Conservation (phyloP, 176 grass and related monocot genomes). For the Elaeis guineensis region DNA sequence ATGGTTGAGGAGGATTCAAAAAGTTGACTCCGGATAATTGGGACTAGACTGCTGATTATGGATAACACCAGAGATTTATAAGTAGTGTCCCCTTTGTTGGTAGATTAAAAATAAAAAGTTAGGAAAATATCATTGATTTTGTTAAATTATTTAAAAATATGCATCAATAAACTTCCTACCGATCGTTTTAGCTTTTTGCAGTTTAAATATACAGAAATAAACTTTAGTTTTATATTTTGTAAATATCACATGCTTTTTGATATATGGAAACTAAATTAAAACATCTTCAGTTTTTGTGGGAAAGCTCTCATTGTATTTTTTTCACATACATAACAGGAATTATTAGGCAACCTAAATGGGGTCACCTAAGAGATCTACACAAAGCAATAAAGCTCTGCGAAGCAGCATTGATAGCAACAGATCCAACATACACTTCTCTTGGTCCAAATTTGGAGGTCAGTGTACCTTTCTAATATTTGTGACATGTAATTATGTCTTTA, state of each 20-base stretch:
- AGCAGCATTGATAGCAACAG: constrained; percentile 73
- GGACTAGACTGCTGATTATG: no score
- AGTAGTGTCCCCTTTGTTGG: no score
- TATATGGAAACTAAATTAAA: not conserved
- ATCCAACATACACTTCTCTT: constrained; percentile 77
- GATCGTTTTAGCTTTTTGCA: no score
- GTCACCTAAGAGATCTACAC: constrained; percentile 88
- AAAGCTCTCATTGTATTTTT: not conserved
- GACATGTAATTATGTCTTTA: no score
- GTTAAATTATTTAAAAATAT: no score
- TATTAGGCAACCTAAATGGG: constrained; percentile 89
- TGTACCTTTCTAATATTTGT: not conserved
- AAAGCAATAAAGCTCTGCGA: constrained; percentile 91
- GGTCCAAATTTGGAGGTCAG: constrained; percentile 80
- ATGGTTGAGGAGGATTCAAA: no score
- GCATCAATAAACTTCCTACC: no score
- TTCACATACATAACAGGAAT: constrained; percentile 42
- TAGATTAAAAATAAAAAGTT: no score
- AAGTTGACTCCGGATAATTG: no score
- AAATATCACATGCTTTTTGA: not conserved
- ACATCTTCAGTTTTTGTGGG: constrained; percentile 1
- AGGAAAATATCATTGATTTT: no score
- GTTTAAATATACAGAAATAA: no score
- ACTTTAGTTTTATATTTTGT: not conserved
- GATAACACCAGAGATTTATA: no score